Conservation (phyloP, 768 basidiomycete species). For the Galerina sulciceps region DNA sequence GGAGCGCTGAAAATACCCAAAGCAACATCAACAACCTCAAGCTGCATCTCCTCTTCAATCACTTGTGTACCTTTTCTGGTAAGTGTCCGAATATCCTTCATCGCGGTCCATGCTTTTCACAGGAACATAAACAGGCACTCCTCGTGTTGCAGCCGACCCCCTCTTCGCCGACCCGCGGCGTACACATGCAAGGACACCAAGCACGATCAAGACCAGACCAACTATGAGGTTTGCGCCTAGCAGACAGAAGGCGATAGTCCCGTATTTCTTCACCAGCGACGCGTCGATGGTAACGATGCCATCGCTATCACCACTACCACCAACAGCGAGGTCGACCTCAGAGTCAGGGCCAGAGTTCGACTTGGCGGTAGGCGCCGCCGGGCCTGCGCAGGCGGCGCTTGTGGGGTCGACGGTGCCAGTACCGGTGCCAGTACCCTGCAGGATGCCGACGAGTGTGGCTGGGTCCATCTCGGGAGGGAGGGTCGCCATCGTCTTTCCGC, state of each 20-base stretch:
- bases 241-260: no score
- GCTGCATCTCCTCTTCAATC: background rate
- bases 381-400: background rate
- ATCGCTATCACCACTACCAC: background rate
- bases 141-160: background rate
- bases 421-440: constrained; percentile 10
- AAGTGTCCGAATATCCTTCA: constrained; percentile 2
- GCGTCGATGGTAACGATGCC: no score
- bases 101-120: constrained; percentile 7
- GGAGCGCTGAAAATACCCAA: no score
- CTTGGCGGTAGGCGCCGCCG: background rate
- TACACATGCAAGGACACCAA: constrained; percentile 29
- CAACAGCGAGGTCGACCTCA: constrained; percentile 10
- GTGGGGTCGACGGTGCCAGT: background rate
- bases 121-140: constrained; percentile 13
- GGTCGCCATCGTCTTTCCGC: constrained; percentile 26
- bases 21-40: no score
- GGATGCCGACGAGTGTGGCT: constrained; percentile 20
- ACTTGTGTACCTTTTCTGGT: background rate
- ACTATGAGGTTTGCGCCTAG: no score
- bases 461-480: constrained; percentile 32
- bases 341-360: no score
- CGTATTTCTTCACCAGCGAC: no score
- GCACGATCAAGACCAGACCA: background rate
- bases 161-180: constrained; percentile 21